Evolutionary conservation across 257 asterid species (phyloP), one percentile per base, ranked within the genome.

Genomic region (Solanum bulbocastanum): DNA sequence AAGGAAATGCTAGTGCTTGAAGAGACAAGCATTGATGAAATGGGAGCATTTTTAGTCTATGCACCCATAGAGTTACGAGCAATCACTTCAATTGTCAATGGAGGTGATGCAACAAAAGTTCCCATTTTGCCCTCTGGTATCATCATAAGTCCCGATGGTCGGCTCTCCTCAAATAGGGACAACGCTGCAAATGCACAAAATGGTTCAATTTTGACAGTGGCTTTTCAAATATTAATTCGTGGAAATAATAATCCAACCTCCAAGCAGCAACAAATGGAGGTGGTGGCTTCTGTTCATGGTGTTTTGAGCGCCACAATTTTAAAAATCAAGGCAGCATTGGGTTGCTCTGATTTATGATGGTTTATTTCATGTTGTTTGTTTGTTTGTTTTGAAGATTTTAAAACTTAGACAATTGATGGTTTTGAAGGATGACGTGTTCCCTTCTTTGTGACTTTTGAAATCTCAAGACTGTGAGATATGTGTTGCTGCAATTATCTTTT

Each of bases 61-160:
- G 92, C 94, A 5, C 94, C 98, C 0, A 88, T 94, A 42, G 90
- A 92, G 33, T 40, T 90, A 56, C 71, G 81, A 35, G 42, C 87
- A 5, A 20, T 58, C 66, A 58, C 25, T 58, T 56, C 66, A 22
- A 91, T 91, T 18, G 89, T 94, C 0, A 89, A 81, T 40, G 95
- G 96, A 5, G 93, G 83, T 14, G 96, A 92, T 84, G 83, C 88
- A 0, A 37, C 60, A 23, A 86, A 52, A n/a, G 69, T 90, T 68
- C 90, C 94, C 1, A 90, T 94, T 83, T 94, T 93, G 3, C 99
- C 98, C 22, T 94, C 96, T 0, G 98, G 98, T 6, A 93, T 90
- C 20, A 65, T 94, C 30, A 93, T 95, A 86, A 93, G 98, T 10
- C 73, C 91, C 1, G 96, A 93, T 25, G 95, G 94, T 9, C 91